Percentiles rank a stretch among this genome's conserved stretches.
These are phyloP conservation scores for Sporisorium graminicola DNA, from an alignment of 1,284 basidiomycete species.

Conservation along the genomic window DNA sequence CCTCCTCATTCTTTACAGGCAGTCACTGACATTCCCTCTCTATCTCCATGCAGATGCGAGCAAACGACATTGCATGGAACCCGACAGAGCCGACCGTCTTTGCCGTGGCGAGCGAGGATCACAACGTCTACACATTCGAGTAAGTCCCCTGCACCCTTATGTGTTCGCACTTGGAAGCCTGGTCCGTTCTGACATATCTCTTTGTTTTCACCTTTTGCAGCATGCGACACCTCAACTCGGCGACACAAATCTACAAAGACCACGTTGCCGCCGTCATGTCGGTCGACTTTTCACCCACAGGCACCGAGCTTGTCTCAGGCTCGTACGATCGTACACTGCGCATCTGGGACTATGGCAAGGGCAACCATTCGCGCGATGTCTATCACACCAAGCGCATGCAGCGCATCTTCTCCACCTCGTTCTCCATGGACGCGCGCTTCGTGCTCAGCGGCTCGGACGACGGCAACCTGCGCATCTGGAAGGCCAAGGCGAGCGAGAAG, in stretches of 20 bases:
- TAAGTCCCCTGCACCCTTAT: neutral
- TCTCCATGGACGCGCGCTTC: conserved; percentile 91
- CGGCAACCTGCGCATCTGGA: conserved; percentile 97
- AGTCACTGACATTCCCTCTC: conserved; percentile 43
- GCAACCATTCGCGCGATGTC: conserved; percentile 82
- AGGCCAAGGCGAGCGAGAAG: conserved; percentile 90
- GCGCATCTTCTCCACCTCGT: conserved; percentile 76
- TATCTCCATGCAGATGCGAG: conserved; percentile 68
- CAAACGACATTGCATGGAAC: conserved; percentile 93
- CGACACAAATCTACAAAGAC: conserved; percentile 95
- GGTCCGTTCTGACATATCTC: neutral
- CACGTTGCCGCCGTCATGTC: conserved; percentile 89
- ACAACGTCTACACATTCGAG: conserved; percentile 98
- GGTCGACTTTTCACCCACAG: conserved; percentile 78
- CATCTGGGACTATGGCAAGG: conserved; percentile 90
- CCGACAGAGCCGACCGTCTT: conserved; percentile 92
- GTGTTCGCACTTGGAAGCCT: neutral
- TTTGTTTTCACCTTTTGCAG: conserved; percentile 2
- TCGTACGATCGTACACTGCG: conserved; percentile 95
- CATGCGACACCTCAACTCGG: conserved; percentile 83
- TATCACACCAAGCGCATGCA: conserved; percentile 99
- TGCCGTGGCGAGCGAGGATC: conserved; percentile 94
- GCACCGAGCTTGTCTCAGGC: conserved; percentile 94
- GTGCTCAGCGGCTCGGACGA: conserved; percentile 95
- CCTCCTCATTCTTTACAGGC: conserved; percentile 72